Evolutionary conservation across 1,139 yeast genomes (phyloP), one percentile per base, ranked within the genome.

Genomic region (Pichia sp.): DNA sequence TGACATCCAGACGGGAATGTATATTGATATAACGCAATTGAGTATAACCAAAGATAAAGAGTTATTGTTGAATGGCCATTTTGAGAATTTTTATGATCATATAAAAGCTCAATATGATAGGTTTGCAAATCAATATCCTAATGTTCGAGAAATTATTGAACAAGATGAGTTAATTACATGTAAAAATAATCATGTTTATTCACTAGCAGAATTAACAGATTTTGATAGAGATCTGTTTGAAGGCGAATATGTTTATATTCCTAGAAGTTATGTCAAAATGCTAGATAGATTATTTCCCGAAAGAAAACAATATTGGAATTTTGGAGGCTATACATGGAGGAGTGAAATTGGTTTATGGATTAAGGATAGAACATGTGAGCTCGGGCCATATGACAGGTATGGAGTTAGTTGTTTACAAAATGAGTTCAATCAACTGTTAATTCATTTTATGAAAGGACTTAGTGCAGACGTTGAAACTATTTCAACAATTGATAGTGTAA

Each of bases 141-240:
- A 43, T 55, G 28, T 31, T 43, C n/a, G 48, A 50, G 29, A 51
- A 53, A 33, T 52, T 70, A 22, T 67, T 59, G 52, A 71, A 9
- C 45, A 51, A 4, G 44, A 49, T 35, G 47, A 73, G 24, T 22
- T 45, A 16, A 10, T 39, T 24, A 28, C 35, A 48, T 38, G 83
- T 56, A 70, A 76, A 45, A 73, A 78, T 56, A 59, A 66, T 43
- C 85, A 79, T 56, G 76, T 69, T 51, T 71, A 69, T 46, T 55
- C 63, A 2, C 54, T 69, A n/a, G 63, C 67, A 4, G 76, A 75
- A 45, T 52, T 78, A 9, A 55, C 61, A 1, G 80, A 80, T 0
- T 57, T 78, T 38, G 48, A 54, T 7, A 57, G 62, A 7, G 68
- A 76, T 0, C 45, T 62, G 4, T 78, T 71, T 52, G 83, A 78